Evolutionary conservation across 805 yeast species (phyloP).

Genomic region (Candida patagonica): DNA sequence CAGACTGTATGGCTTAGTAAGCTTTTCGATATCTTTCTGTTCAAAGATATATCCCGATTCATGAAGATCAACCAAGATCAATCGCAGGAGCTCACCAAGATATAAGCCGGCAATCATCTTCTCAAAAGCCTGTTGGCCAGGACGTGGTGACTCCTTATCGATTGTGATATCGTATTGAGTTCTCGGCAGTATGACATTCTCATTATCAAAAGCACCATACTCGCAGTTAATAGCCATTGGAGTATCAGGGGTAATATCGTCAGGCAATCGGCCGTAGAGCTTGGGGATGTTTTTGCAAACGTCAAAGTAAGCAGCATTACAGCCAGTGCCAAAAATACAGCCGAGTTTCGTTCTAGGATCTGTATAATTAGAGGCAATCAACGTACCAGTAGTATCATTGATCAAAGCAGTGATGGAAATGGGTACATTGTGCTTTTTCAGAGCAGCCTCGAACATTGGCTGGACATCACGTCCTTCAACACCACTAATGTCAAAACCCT

Average conservation of each 20-base stretch:
- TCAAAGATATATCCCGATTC: slow-evolving; percentile 58
- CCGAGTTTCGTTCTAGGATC: slow-evolving; percentile 90
- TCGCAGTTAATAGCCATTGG: slow-evolving; percentile 97
- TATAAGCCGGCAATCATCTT: slow-evolving; percentile 97
- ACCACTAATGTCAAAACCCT: slow-evolving; percentile 88
- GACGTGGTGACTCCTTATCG: slow-evolving; percentile 86
- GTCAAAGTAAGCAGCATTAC: slow-evolving; percentile 95
- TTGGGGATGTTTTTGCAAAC: slow-evolving; percentile 64
- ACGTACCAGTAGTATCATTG: slow-evolving; percentile 95
- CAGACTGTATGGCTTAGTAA: slow-evolving; percentile 59
- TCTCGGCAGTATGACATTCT: slow-evolving; percentile 74
- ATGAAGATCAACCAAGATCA: slow-evolving; percentile 65
- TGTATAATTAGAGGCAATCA: slow-evolving; percentile 89
- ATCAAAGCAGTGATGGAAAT: slow-evolving; percentile 84
- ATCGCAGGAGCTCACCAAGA: slow-evolving; percentile 83
- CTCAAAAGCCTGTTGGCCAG: slow-evolving; percentile 92
- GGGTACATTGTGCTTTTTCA: slow-evolving; percentile 57
- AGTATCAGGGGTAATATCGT: slow-evolving; percentile 52
- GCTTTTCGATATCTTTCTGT: slow-evolving; percentile 55
- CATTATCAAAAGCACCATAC: slow-evolving; percentile 96
- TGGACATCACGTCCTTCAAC: slow-evolving; percentile 95
- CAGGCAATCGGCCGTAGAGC: slow-evolving; percentile 58
- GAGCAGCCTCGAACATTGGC: slow-evolving; percentile 75
- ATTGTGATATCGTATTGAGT: slow-evolving; percentile 76
- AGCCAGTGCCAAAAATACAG: slow-evolving; percentile 93